Conservation (phyloP, 1,284 basidiomycete species). For the Inonotus hispidus region DNA sequence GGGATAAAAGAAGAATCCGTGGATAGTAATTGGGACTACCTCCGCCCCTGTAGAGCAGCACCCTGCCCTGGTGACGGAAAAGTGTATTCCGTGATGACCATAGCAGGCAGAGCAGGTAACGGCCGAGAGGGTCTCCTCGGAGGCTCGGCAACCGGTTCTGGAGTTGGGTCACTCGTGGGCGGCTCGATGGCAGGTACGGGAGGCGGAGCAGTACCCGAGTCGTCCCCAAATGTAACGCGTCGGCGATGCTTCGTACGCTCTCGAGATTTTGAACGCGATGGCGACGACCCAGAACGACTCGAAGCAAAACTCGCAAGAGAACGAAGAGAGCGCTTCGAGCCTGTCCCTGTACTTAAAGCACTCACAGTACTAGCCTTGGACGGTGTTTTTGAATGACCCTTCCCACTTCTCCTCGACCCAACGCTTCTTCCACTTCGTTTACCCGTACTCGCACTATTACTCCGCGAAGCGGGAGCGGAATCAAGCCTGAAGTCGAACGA, state of each 20-base stretch:
- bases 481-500: conserved; percentile 6
- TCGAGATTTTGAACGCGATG: conserved; percentile 1
- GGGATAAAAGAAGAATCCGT: not conserved
- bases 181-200: not conserved
- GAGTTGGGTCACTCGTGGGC: not conserved
- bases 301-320: conserved; percentile 1
- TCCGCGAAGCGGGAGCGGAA: not conserved
- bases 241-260: conserved; percentile 1
- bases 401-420: not conserved
- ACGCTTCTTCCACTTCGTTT: not conserved
- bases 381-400: not conserved
- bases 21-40: not conserved
- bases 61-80: not conserved
- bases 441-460: conserved; percentile 1
- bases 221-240: conserved; percentile 11
- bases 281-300: not conserved
- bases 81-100: not conserved
- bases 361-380: conserved; percentile 5
- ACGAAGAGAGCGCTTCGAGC: conserved; percentile 1
- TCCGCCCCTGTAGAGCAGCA: not conserved
- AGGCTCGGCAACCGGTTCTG: not conserved
- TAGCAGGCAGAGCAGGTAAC: conserved; percentile 2
- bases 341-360: not conserved
- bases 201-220: not conserved
- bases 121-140: not conserved